Evolutionary conservation across 805 yeast species (phyloP).

Genomic region (Debaryomyces castellii): DNA sequence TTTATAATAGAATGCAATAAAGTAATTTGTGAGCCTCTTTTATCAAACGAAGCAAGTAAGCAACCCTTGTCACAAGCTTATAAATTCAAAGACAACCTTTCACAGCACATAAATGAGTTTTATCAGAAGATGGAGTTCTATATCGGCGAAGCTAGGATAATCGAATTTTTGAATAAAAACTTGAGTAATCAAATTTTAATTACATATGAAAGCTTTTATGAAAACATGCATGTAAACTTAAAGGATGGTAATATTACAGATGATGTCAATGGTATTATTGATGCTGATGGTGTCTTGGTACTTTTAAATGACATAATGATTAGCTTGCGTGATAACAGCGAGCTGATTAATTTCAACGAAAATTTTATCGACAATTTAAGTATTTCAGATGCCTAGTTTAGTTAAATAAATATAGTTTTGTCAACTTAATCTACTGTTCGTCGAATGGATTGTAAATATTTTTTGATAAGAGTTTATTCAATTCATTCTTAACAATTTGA

Average conservation of each 20-base stretch:
- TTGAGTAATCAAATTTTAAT: conserved; percentile 51
- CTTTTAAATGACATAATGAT: conserved; percentile 41
- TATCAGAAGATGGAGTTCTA: conserved; percentile 52
- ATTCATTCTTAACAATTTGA: conserved; percentile 70
- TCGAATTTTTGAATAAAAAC: conserved; percentile 28
- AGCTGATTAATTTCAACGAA: conserved; percentile 20
- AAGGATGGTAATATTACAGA: too few species aligned
- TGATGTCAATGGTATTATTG: conserved; percentile 48
- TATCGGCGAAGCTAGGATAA: conserved; percentile 52
- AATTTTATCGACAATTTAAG: conserved; percentile 20
- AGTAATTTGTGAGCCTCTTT: conserved; percentile 49
- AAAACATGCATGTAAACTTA: conserved; percentile 23
- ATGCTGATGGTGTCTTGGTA: conserved; percentile 57
- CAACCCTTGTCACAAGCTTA: conserved; percentile 31
- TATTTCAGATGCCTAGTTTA: background rate
- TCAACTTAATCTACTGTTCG: conserved; percentile 48
- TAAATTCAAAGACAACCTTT: conserved; percentile 49
- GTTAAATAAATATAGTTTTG: background rate
- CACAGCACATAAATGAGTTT: conserved; percentile 55
- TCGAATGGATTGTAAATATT: conserved; percentile 85
- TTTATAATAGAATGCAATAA: conserved; percentile 55
- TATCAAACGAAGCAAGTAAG: conserved; percentile 16
- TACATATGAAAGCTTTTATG: conserved; percentile 56
- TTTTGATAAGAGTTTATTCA: conserved; percentile 72
- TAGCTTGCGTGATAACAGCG: conserved; percentile 18